These are phyloP conservation scores for Heliamphora exappendiculata DNA, from an alignment of 148 eudicot species.

Conservation along the genomic window DNA sequence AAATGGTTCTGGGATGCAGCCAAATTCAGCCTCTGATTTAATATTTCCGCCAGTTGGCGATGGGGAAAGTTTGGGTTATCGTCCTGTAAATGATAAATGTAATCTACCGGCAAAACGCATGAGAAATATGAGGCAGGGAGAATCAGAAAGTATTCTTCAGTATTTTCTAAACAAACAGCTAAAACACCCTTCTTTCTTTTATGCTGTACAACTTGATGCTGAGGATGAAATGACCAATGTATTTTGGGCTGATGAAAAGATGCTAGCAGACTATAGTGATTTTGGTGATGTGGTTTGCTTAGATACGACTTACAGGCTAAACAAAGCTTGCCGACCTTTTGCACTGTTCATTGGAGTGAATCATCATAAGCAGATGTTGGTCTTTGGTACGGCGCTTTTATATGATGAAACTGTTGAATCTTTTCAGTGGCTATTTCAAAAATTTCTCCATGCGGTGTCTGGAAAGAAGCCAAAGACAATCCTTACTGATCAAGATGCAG, in stretches of 20 bases:
- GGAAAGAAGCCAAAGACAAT: constrained; percentile 32
- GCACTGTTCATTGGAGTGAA: constrained; percentile 27
- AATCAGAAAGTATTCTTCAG: constrained; percentile 19
- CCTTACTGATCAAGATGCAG: constrained; percentile 18
- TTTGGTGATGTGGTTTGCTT: constrained; percentile 29
- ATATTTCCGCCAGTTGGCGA: constrained; percentile 9
- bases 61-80: constrained; percentile 9
- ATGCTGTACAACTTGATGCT: constrained; percentile 25
- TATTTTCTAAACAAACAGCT: constrained; percentile 17
- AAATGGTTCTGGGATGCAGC: constrained; percentile 7
- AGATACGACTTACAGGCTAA: constrained; percentile 25
- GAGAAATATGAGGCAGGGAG: constrained; percentile 20
- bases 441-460: constrained; percentile 22
- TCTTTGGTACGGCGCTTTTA: constrained; percentile 28
- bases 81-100: constrained; percentile 8
- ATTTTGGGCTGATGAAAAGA: constrained; percentile 30
- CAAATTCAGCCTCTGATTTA: constrained; percentile 9
- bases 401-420: constrained; percentile 30
- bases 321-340: constrained; percentile 24
- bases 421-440: constrained; percentile 34
- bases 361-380: constrained; percentile 23
- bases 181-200: constrained; percentile 25
- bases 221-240: constrained; percentile 27
- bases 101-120: constrained; percentile 16
- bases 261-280: constrained; percentile 27